Evolutionary conservation across 108 stramenopile genomes (phyloP).

Genomic region (Skeletonema grethae): DNA sequence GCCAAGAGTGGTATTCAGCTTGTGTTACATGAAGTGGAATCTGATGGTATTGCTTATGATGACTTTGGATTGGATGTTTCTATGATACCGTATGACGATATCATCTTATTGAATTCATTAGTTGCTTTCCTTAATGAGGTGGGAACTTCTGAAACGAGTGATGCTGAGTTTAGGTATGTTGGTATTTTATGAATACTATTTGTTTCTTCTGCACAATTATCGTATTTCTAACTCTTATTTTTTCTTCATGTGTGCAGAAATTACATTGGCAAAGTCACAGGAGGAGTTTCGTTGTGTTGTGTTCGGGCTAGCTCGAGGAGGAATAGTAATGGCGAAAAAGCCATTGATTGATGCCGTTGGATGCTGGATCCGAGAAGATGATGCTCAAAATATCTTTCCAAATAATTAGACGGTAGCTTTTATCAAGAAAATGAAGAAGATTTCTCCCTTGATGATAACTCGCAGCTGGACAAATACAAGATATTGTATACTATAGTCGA

Average conservation of each 20-base stretch:
- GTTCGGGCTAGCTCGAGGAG: no score
- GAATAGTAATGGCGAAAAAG: no score
- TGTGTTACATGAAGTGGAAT: slow-evolving; percentile 68
- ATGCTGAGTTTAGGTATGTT: slow-evolving; percentile 43
- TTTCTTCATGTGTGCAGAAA: slow-evolving; percentile 14
- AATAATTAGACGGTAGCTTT: no score
- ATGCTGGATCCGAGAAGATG: no score
- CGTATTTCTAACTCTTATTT: not conserved
- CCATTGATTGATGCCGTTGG: no score
- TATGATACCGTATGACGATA: slow-evolving; percentile 72
- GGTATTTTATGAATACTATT: not conserved
- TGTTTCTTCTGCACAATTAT: not conserved
- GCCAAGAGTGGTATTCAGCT: slow-evolving; percentile 64
- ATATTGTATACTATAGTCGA: no score
- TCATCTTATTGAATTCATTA: slow-evolving; percentile 76
- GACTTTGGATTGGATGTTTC: slow-evolving; percentile 86
- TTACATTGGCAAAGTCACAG: slow-evolving; percentile 71
- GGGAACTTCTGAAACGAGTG: slow-evolving; percentile 59
- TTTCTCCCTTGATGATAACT: no score
- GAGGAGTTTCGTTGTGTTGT: no score
- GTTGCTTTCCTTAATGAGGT: slow-evolving; percentile 67
- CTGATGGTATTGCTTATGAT: slow-evolving; percentile 84
- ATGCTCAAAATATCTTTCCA: no score
- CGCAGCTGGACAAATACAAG: no score
- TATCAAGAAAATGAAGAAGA: no score